phyloP scores from a whole-genome alignment of 2,329 filamentous ascomycete species.

The Ramichloridium luteum region DNA sequence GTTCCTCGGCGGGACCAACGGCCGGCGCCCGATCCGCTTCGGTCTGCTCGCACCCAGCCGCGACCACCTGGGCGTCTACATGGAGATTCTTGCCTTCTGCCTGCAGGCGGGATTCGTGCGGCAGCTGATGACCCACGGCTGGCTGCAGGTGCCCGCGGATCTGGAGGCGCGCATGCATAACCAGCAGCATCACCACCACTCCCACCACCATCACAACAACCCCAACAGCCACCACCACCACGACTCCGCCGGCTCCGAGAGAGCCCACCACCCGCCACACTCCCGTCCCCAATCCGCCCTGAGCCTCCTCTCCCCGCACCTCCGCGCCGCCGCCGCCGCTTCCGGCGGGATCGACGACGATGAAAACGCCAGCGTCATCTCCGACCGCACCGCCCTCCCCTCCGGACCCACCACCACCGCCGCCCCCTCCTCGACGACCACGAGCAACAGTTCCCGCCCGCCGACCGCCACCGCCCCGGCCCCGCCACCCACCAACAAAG shows the following conservation, averaged over 20 bases:
- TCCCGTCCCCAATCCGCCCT: slow-evolving; percentile 7
- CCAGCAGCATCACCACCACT: neutral
- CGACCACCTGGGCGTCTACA: slow-evolving; percentile 74
- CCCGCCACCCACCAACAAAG: slow-evolving; percentile 4
- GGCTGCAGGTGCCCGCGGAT: slow-evolving; percentile 56
- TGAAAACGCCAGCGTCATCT: slow-evolving; percentile 16
- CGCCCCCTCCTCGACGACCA: neutral
- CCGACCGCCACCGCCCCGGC: slow-evolving; percentile 2
- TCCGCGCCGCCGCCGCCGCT: slow-evolving; percentile 8
- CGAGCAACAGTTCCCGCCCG: slow-evolving; percentile 2
- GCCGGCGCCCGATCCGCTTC: slow-evolving; percentile 72
- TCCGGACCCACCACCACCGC: neutral
- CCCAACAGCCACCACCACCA: neutral
- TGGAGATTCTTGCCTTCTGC: slow-evolving; percentile 86
- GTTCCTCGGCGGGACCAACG: slow-evolving; percentile 62
- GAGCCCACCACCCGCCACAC: neutral
- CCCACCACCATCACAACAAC: slow-evolving; percentile 1
- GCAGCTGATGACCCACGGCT: slow-evolving; percentile 81
- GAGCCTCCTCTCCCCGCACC: slow-evolving; percentile 16
- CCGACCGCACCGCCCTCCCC: slow-evolving; percentile 17
- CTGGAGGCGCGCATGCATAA: slow-evolving; percentile 35
- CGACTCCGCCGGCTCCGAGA: neutral
- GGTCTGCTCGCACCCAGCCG: slow-evolving; percentile 75
- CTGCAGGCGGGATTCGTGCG: slow-evolving; percentile 89
- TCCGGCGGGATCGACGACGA: slow-evolving; percentile 19